Evolutionary conservation across 1,284 basidiomycete genomes (phyloP).

Genomic region (Dichomitus squalens): DNA sequence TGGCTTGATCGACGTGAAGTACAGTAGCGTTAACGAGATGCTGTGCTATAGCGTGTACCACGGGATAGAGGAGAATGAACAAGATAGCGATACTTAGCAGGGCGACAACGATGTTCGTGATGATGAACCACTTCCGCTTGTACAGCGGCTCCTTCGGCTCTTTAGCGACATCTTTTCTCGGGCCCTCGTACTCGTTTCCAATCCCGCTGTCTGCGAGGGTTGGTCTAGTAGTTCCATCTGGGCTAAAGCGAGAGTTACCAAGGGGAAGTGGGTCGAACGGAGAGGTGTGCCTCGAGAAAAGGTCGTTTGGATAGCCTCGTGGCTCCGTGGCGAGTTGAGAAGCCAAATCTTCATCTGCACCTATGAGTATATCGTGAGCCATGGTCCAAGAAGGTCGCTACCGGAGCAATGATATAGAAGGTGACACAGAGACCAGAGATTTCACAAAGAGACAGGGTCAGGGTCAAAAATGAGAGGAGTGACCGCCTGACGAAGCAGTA

Average conservation of each 20-base stretch:
- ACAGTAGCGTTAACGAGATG: slow-evolving; percentile 57
- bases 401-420: background rate
- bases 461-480: no score
- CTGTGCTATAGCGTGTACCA: slow-evolving; percentile 64
- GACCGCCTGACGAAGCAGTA: background rate
- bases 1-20: slow-evolving; percentile 53
- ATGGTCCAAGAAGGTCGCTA: background rate
- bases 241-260: background rate
- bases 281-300: background rate
- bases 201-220: background rate
- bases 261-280: background rate
- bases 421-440: background rate
- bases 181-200: background rate
- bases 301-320: background rate
- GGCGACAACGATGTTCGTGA: slow-evolving; percentile 38
- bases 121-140: slow-evolving; percentile 49
- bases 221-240: background rate
- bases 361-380: background rate
- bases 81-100: slow-evolving; percentile 59
- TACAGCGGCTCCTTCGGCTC: slow-evolving; percentile 33
- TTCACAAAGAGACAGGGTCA: no score
- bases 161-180: background rate
- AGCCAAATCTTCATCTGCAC: background rate
- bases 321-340: background rate
- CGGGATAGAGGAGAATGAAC: slow-evolving; percentile 66